Base-by-base conservation (phyloP, 768 basidiomycete species). In the Mycena chlorophos region DNA sequence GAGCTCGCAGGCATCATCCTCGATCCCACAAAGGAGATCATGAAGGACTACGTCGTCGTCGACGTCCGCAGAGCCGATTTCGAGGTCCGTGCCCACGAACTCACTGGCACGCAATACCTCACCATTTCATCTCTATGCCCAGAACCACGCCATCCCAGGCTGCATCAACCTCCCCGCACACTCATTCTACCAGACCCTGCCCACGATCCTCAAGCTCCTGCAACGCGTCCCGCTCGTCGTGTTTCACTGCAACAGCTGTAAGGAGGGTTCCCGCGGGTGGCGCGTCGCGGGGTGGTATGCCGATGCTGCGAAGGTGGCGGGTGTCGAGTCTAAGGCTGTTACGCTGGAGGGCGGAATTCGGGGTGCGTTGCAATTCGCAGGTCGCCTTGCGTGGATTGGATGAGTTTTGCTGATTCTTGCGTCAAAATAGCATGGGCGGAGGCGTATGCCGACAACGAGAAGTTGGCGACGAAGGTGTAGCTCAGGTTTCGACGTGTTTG, bases 201-300 rank as follows among this genome's bases (percentile, higher is more conserved):
- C 54, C 29, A 56, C 58, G 19, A 49, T 60, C n/a, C 28, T 55
- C 25, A 42, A 46, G 17, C 20, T 60, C 2, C 31, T 60, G 28
- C 27, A 34, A 0, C 4, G 28, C 0, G 54, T 60, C 16, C 58
- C 58, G 23, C 26, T 55, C 6, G 58, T 60, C 23, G 20, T 60
- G 3, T 60, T 60, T 26, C 54, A 60, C 38, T 60, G 58, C 54
- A 56, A 56, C 22, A 55, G 54, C 51, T 55, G 58, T 46, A 59
- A 59, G 27, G 28, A 54, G 12, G 58, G 51, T 3, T 38, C 51
- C 3, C 42, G 59, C 2, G 55, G 55, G 37, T 51, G 38, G 22
- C 55, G 55, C 1, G 22, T 43, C 6, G 59, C 55, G 2, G 55
- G 52, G 1, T 57, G 59, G 55, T 56, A 61, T 29, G 55, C 51